These are phyloP conservation scores for Fusarium setosum DNA, from an alignment of 2,329 filamentous ascomycete species.

Conservation along the genomic window DNA sequence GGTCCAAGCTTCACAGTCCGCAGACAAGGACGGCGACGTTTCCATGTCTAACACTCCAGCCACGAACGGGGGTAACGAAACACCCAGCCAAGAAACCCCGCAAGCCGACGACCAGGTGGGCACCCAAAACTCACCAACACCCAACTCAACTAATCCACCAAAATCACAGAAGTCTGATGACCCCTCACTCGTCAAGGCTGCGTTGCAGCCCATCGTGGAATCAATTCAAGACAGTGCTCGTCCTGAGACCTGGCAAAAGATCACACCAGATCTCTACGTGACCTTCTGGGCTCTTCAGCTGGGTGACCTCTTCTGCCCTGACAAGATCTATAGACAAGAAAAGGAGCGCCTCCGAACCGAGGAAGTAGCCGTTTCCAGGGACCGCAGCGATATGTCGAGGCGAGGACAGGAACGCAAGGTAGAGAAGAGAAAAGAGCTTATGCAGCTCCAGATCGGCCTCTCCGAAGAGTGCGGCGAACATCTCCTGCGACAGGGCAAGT, in stretches of 20 bases:
- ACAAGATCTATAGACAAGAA: conserved; percentile 82
- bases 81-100: conserved; percentile 41
- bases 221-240: conserved; percentile 72
- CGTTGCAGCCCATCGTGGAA: conserved; percentile 78
- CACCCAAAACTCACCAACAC: conserved; percentile 13
- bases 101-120: conserved; percentile 49
- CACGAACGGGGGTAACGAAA: conserved; percentile 41
- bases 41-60: conserved; percentile 57
- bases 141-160: conserved; percentile 39
- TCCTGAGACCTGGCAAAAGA: conserved; percentile 71
- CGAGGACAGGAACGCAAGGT: conserved; percentile 72
- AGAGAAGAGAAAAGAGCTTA: conserved; percentile 75
- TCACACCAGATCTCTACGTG: conserved; percentile 85
- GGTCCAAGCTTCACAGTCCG: conserved; percentile 40
- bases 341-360: conserved; percentile 75
- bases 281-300: conserved; percentile 93
- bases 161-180: conserved; percentile 49
- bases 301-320: conserved; percentile 82
- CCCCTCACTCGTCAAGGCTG: conserved; percentile 44
- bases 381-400: conserved; percentile 78
- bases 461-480: conserved; percentile 80
- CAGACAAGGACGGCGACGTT: conserved; percentile 69
- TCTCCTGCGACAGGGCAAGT: conserved; percentile 73
- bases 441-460: conserved; percentile 75
- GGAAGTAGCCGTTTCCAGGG: conserved; percentile 73